A percentile compares a stretch with the other conserved stretches of the same genome.
Evolutionary conservation across 306 rosid species (phyloP).

Genomic region (Malus sieversii): DNA sequence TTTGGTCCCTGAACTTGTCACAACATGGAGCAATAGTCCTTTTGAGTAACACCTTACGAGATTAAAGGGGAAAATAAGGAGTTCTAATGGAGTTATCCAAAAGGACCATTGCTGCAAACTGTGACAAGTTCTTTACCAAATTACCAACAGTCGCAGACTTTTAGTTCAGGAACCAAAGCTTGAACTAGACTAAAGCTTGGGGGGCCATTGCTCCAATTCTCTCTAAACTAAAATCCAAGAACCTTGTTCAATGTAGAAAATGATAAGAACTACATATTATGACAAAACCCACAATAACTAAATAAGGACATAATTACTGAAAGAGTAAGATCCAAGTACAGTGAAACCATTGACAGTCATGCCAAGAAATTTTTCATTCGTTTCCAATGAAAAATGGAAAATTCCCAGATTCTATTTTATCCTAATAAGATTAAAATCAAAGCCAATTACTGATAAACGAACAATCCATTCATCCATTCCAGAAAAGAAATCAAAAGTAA

Average conservation of each 20-base stretch:
- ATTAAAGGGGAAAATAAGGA: background rate
- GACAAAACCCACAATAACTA: background rate
- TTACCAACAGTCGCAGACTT: background rate
- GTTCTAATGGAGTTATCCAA: background rate
- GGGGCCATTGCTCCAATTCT: too few species aligned
- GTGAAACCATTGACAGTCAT: background rate
- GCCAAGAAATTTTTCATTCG: background rate
- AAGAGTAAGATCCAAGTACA: background rate
- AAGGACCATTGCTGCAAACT: background rate
- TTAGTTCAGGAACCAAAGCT: background rate
- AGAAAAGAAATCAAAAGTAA: background rate
- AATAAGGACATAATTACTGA: background rate
- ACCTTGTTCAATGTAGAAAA: background rate
- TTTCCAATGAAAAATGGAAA: background rate
- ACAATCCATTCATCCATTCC: background rate
- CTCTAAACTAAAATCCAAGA: background rate
- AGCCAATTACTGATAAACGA: background rate
- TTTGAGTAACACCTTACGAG: background rate
- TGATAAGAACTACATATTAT: background rate
- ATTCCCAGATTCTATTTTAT: background rate
- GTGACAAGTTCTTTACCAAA: background rate
- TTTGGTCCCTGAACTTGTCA: background rate
- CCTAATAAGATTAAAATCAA: background rate
- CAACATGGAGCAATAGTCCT: background rate
- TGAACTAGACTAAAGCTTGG: too few species aligned